Percentiles rank a stretch among this genome's conserved stretches.
These are phyloP conservation scores for Manihot esculenta DNA, from an alignment of 441 rosid species.

Conservation along the genomic window DNA sequence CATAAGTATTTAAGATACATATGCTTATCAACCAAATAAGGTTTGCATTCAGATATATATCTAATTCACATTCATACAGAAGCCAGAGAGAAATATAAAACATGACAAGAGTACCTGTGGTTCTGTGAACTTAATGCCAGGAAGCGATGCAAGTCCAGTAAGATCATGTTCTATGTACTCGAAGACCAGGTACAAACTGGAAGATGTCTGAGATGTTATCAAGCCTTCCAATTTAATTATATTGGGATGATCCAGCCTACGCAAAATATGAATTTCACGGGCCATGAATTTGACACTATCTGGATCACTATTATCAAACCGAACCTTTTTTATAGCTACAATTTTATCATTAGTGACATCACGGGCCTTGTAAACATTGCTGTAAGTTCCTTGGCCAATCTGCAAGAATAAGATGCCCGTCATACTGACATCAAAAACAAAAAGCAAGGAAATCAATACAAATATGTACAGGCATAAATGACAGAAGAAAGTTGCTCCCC, in stretches of 20 bases:
- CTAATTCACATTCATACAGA: conserved; percentile 1
- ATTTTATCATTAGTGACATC: conserved; percentile 62
- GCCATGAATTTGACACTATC: conserved; percentile 96
- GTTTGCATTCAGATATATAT: neutral
- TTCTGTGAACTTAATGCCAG: conserved; percentile 73
- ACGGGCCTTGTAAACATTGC: conserved; percentile 85
- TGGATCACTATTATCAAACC: conserved; percentile 70
- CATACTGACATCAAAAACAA: neutral
- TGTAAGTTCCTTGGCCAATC: conserved; percentile 99
- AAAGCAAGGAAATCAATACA: neutral
- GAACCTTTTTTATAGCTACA: conserved; percentile 81
- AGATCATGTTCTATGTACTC: conserved; percentile 99
- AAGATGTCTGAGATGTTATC: conserved; percentile 71
- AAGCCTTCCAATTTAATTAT: conserved; percentile 78
- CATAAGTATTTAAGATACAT: conserved; percentile 8
- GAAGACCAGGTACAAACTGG: conserved; percentile 84
- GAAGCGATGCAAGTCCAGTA: conserved; percentile 77
- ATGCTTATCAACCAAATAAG: neutral
- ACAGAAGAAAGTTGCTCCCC: neutral
- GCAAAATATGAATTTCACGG: conserved; percentile 74
- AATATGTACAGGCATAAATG: neutral
- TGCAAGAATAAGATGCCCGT: conserved; percentile 36
- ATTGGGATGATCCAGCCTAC: conserved; percentile 87
- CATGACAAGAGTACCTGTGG: conserved; percentile 61
- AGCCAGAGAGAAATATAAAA: conserved; percentile 14